Evolutionary conservation across 2,329 filamentous ascomycete genomes (phyloP), one percentile per base, ranked within the genome.

Genomic region (Aureobasidium subglaciale): DNA sequence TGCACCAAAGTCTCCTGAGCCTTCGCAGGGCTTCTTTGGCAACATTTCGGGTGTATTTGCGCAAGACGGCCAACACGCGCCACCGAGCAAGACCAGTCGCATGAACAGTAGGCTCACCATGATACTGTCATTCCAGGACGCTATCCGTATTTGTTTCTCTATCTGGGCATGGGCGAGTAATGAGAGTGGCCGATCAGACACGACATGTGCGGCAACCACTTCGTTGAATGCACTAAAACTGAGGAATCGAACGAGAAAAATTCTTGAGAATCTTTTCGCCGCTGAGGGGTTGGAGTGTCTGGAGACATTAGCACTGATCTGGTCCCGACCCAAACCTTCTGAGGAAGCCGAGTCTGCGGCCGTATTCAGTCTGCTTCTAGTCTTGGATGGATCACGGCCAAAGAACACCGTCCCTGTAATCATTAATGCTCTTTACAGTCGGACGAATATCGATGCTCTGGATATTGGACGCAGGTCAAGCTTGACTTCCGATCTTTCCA

Each of bases 371-470:
- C 78, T 99, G 29, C 78, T 99, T 18, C 90, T 96, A 60, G 91
- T 93, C 4, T 78, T 99, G 35, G 92, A 96, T 65, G 90, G 90
- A 2, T 95, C 90, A 3, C 82, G 90, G 53, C 93, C 93, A 1
- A 90, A 91, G 67, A 88, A 95, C 68, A 90, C 90, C 0, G 88
- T 97, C 42, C 92, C 93, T 0, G 90, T 92, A 0, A 85, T 97
- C 4, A 96, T 99, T 74, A 95, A 97, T 71, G 88, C 92, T 2
- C 88, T 99, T 13, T 97, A 96, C 68, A 96, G 90, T 66, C 85
- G 95, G 27, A 95, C 90, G 0, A 96, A 96, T 63, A 89, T 91
- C 0, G 74, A 75, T 18, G 89, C 87, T 0, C 74, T 97, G 16
- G 90, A 96, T 40, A 80, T 86, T 2, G 80, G 82, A 15, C 82